These are phyloP conservation scores for Acrodontium crateriforme DNA, from an alignment of 2,329 filamentous ascomycete genomes.

Conservation along the genomic window DNA sequence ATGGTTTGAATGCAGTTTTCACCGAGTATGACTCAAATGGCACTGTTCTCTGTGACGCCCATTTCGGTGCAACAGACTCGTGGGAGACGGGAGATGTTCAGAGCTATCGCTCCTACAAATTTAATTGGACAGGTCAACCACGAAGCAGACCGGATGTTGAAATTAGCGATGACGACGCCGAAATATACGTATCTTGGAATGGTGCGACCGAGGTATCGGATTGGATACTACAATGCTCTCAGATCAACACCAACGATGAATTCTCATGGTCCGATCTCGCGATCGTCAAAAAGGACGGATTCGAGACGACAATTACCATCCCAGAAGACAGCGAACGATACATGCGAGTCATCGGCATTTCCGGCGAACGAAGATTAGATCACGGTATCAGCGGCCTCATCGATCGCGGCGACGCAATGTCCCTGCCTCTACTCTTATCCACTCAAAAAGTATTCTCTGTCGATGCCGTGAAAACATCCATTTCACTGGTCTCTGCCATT, in stretches of 20 bases:
- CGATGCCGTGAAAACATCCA: slow-evolving; percentile 9
- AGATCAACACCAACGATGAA: slow-evolving; percentile 7
- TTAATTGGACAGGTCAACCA: slow-evolving; percentile 32
- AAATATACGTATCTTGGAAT: slow-evolving; percentile 39
- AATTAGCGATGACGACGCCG: slow-evolving; percentile 14
- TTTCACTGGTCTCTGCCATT: slow-evolving; percentile 8
- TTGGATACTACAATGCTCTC: slow-evolving; percentile 41
- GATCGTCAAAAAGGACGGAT: slow-evolving; percentile 17
- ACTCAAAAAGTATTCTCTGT: slow-evolving; percentile 3
- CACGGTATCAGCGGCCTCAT: slow-evolving; percentile 12
- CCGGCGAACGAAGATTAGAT: slow-evolving; percentile 10
- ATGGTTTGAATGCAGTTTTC: slow-evolving; percentile 30
- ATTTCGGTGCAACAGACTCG: slow-evolving; percentile 24
- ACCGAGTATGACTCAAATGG: slow-evolving; percentile 32
- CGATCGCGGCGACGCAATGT: slow-evolving; percentile 10
- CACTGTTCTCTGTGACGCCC: slow-evolving; percentile 36
- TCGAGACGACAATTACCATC: slow-evolving; percentile 25
- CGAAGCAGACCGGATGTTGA: slow-evolving; percentile 19
- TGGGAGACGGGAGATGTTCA: slow-evolving; percentile 26
- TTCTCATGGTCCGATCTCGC: slow-evolving; percentile 11
- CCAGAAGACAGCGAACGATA: slow-evolving; percentile 10
- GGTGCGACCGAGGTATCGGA: slow-evolving; percentile 31
- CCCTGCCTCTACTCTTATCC: slow-evolving; percentile 6
- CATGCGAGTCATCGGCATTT: slow-evolving; percentile 18
- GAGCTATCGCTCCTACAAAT: slow-evolving; percentile 42